A percentile compares a stretch with the other conserved stretches of the same genome.
Evolutionary conservation across 495 filamentous ascomycete genomes (phyloP).

Genomic region (Penicillium waksmanii): DNA sequence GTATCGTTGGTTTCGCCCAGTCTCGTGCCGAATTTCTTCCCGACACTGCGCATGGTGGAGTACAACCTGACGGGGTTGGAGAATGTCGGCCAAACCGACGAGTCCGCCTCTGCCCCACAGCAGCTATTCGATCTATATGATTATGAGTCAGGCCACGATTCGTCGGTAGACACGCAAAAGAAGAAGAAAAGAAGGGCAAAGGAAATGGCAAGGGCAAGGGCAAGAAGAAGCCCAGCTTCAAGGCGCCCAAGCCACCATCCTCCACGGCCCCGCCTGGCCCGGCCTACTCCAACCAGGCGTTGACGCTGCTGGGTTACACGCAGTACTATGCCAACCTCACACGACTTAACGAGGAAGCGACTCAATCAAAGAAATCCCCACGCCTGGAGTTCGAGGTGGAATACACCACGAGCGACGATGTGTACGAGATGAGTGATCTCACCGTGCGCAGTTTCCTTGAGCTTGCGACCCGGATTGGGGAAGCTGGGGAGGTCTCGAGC

Average conservation of each 20-base stretch:
- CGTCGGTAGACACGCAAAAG: conserved; percentile 30
- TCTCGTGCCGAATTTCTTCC: conserved; percentile 91
- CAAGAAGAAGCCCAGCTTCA: conserved; percentile 63
- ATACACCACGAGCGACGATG: conserved; percentile 78
- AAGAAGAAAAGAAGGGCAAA: conserved; percentile 56
- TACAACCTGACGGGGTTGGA: conserved; percentile 91
- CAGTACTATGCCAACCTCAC: conserved; percentile 97
- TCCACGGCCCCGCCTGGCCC: conserved; percentile 79
- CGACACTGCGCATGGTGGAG: conserved; percentile 81
- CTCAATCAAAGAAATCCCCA: conserved; percentile 45
- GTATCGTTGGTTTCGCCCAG: conserved; percentile 79
- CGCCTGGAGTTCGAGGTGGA: conserved; percentile 79
- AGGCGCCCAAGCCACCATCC: conserved; percentile 72
- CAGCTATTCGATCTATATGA: not conserved
- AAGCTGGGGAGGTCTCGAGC: conserved; percentile 42
- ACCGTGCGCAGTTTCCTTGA: conserved; percentile 81
- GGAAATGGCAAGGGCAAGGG: conserved; percentile 30
- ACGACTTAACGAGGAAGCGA: conserved; percentile 68
- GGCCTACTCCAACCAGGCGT: conserved; percentile 84
- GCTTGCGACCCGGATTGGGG: conserved; percentile 77
- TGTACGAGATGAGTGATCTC: conserved; percentile 78
- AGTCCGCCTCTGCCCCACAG: not conserved
- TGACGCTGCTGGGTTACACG: conserved; percentile 75
- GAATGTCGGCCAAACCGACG: conserved; percentile 45
- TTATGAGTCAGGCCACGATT: not conserved